phyloP scores from a whole-genome alignment of 257 asterid genomes.

The Salvia hispanica region DNA sequence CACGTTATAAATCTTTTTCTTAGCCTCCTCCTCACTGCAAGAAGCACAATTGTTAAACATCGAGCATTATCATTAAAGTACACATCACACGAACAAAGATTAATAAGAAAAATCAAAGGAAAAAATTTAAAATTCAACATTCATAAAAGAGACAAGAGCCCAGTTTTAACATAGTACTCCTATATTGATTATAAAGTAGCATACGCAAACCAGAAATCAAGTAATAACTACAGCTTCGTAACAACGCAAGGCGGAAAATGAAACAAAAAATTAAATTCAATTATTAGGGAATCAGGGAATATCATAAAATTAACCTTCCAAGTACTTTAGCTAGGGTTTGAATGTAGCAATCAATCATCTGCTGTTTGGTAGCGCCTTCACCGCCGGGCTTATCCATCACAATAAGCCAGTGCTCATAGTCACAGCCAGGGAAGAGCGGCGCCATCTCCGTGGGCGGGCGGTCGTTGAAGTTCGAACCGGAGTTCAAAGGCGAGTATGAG shows the following conservation, averaged over 20 bases:
- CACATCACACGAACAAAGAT: too few species aligned
- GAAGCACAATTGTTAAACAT: conserved; percentile 9
- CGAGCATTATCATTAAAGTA: neutral
- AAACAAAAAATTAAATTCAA: neutral
- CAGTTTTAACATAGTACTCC: neutral
- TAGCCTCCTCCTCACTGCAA: conserved; percentile 87
- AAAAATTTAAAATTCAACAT: neutral
- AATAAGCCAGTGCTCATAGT: conserved; percentile 95
- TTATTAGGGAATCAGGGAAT: too few species aligned
- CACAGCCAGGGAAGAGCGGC: conserved; percentile 95
- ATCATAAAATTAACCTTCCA: conserved; percentile 57
- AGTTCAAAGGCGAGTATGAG: conserved; percentile 76
- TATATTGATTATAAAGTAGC: neutral
- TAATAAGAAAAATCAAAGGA: neutral
- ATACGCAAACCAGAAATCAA: neutral
- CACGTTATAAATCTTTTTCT: conserved; percentile 84
- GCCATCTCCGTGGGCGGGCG: conserved; percentile 97
- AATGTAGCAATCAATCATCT: conserved; percentile 87
- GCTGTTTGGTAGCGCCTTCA: conserved; percentile 87
- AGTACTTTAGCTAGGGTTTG: conserved; percentile 78
- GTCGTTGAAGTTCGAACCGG: conserved; percentile 79
- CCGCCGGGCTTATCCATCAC: conserved; percentile 99
- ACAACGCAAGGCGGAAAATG: neutral
- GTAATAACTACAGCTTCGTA: neutral
- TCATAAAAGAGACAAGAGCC: neutral